A percentile compares a stretch with the other conserved stretches of the same genome.
phyloP scores from a whole-genome alignment of 129 eudicot species.

The Arctium lappa region DNA sequence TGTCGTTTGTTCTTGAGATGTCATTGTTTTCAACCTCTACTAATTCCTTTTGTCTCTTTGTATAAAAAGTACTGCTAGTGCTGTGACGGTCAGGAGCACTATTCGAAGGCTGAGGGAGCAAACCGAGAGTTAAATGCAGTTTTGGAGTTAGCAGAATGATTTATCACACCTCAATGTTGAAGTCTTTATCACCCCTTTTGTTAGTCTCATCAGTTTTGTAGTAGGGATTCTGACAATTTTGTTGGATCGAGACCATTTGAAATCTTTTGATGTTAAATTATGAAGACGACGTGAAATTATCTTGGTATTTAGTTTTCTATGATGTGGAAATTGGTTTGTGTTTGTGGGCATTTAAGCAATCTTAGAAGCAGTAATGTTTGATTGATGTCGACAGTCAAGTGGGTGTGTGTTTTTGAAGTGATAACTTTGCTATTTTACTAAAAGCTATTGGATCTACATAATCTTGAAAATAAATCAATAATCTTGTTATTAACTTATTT shows the following conservation, averaged over 20 bases:
- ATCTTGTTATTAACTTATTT: no score
- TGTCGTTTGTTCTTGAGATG: not conserved
- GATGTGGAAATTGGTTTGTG: not conserved
- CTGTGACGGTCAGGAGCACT: conserved; percentile 94
- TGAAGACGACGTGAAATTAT: not conserved
- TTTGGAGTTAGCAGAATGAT: not conserved
- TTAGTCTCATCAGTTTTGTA: conserved; percentile 7
- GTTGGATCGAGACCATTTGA: conserved; percentile 4
- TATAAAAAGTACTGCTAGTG: conserved; percentile 77
- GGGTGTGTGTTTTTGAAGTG: no score
- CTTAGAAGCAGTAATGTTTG: not conserved
- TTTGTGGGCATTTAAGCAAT: not conserved
- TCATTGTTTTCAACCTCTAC: not conserved
- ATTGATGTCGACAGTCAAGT: no score
- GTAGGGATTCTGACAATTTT: conserved; percentile 18
- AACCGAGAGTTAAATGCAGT: conserved; percentile 56
- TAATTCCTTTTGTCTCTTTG: not conserved
- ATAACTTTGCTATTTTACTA: no score
- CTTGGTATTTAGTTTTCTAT: not conserved
- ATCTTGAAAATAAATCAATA: not conserved
- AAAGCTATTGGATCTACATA: not conserved
- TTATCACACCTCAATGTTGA: conserved; percentile 3
- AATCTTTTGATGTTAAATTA: conserved; percentile 8
- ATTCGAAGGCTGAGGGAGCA: conserved; percentile 94
- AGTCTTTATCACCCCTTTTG: not conserved